phyloP scores from a whole-genome alignment of 1,284 basidiomycete species.

The Rhodofomes roseus region DNA sequence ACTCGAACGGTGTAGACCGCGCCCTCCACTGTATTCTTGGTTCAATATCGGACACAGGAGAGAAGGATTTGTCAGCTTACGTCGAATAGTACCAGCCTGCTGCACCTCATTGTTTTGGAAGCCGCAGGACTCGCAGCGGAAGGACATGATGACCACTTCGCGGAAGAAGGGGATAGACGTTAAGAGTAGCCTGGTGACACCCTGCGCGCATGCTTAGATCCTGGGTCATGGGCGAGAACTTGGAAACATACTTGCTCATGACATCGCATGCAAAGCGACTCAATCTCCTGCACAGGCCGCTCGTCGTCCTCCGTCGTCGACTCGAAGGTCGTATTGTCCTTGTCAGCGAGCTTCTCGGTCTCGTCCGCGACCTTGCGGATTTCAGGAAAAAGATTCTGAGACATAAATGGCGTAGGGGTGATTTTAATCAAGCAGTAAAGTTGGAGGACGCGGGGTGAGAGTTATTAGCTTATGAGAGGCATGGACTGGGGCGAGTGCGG shows the following conservation, averaged over 20 bases:
- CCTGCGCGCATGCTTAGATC: constrained; percentile 44
- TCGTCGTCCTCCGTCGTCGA: constrained; percentile 51
- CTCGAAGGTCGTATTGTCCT: constrained; percentile 21
- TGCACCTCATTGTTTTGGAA: constrained; percentile 93
- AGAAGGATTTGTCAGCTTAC: constrained; percentile 41
- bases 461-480: neutral
- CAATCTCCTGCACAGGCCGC: constrained; percentile 73
- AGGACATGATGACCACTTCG: constrained; percentile 95
- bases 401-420: constrained; percentile 1
- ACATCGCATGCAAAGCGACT: constrained; percentile 95
- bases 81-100: constrained; percentile 84
- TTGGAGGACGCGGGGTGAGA: neutral
- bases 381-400: constrained; percentile 39
- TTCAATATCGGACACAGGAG: neutral
- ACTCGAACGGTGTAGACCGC: constrained; percentile 80
- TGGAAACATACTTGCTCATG: constrained; percentile 67
- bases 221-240: neutral
- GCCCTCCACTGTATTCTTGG: constrained; percentile 52
- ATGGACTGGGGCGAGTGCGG: neutral
- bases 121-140: constrained; percentile 93
- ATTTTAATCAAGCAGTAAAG: neutral
- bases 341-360: constrained; percentile 28
- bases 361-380: constrained; percentile 44
- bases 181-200: constrained; percentile 87
- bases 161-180: constrained; percentile 96